These are phyloP conservation scores for Penicillium silybi DNA, from an alignment of 495 filamentous ascomycete genomes.

Conservation along the genomic window DNA sequence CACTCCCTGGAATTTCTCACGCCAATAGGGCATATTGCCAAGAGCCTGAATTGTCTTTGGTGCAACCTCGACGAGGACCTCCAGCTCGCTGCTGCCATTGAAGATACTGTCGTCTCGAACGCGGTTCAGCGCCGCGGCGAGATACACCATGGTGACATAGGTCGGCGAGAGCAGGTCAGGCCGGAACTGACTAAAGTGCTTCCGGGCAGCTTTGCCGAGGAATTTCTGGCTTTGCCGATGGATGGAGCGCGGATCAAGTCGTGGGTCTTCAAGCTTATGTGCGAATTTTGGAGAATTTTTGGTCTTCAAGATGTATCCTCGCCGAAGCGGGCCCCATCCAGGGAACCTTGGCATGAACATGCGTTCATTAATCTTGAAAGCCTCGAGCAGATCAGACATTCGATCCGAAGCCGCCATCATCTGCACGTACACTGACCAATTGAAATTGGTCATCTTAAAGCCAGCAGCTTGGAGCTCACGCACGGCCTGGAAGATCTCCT, in stretches of 20 bases:
- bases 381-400: conserved; percentile 34
- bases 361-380: conserved; percentile 66
- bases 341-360: conserved; percentile 71
- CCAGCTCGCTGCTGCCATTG: conserved; percentile 25
- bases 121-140: conserved; percentile 46
- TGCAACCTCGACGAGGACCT: conserved; percentile 34
- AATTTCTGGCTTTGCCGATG: background rate
- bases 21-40: conserved; percentile 48
- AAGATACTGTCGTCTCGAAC: conserved; percentile 36
- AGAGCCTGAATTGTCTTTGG: conserved; percentile 51
- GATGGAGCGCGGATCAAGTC: conserved; percentile 10
- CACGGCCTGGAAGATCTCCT: conserved; percentile 48
- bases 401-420: conserved; percentile 42
- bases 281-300: conserved; percentile 5
- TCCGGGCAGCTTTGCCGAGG: conserved; percentile 25
- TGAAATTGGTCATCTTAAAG: conserved; percentile 58
- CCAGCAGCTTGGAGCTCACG: conserved; percentile 52
- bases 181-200: conserved; percentile 35
- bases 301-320: conserved; percentile 29
- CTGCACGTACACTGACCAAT: conserved; percentile 51
- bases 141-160: conserved; percentile 51
- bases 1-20: conserved; percentile 40
- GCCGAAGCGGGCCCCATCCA: conserved; percentile 57
- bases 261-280: conserved; percentile 21
- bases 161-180: conserved; percentile 45